Base-by-base conservation (phyloP, 73 alveolate species). In the Durusdinium trenchii region DNA sequence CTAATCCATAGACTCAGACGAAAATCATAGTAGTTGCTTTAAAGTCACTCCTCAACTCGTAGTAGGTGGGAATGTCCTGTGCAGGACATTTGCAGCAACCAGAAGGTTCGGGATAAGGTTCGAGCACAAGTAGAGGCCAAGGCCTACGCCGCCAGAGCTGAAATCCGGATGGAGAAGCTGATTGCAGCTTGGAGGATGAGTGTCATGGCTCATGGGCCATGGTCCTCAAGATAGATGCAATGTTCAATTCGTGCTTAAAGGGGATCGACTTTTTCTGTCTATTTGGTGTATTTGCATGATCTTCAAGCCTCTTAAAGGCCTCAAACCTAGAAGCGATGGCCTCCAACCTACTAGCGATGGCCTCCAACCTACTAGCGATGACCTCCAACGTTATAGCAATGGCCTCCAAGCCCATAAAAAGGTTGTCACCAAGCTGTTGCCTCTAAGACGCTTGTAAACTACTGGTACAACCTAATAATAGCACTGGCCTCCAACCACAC, bases 91-190 rank as follows among this genome's bases (percentile, higher is more conserved):
- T 91, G 97, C 89, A 91, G 69, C 87, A 91, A 69, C 46, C 75
- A 46, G 38, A 91, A 91, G 76, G 97, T 91, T 38, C 97, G 69
- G 97, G 97, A 91, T 16, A 91, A 91, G 84, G 97, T 91, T 60
- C 50, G 76, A 40, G 87, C 75, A 3, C 97, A 91, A 51, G 97
- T 91, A n/a, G 97, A 91, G 97, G 96, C 97, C 26, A 91, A 91
- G 60, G 97, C 97, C 42, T 45, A 79, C 35, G 97, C 97, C 10
- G 86, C 87, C 30, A 54, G 97, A 47, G 97, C 97, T 14, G 97
- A 91, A 32, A 46, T 91, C 52, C 79, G 97, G 60, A 91, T 91
- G 97, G 97, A 91, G 89, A 91, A 91, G 87, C 97, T 91, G 45
- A 64, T 54, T 4, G 96, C 54, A 38, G 30, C 86, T n/a, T 35